A percentile compares a stretch with the other conserved stretches of the same genome.
These are phyloP conservation scores for Takakia lepidozioides DNA, from an alignment of 225 moss, liverwort and hornwort genomes.

Conservation along the genomic window DNA sequence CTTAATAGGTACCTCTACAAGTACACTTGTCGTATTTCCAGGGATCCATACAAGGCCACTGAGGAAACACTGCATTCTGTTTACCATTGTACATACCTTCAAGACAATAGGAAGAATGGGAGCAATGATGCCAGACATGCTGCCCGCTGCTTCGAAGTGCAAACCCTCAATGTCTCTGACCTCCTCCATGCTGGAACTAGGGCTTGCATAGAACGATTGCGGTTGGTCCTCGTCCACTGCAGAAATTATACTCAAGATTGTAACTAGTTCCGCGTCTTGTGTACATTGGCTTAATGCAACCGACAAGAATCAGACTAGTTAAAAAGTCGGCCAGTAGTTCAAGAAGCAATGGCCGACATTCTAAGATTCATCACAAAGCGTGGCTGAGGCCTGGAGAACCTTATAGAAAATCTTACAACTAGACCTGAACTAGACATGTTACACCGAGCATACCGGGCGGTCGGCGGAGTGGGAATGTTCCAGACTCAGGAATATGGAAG, in stretches of 20 bases:
- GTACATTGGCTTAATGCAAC: neutral
- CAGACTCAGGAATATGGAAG: constrained; percentile 42
- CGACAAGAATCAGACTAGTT: neutral
- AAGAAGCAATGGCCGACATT: neutral
- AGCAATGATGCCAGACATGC: constrained; percentile 4
- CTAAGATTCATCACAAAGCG: too few relatives aligned
- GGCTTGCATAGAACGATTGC: constrained; percentile 11
- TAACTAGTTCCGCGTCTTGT: too few relatives aligned
- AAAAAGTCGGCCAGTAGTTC: neutral
- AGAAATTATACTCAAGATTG: constrained; percentile 20
- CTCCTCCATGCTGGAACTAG: constrained; percentile 26
- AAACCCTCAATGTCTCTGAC: constrained; percentile 43
- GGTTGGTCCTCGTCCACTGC: constrained; percentile 22
- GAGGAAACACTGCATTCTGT: too few relatives aligned
- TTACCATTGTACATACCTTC: too few relatives aligned
- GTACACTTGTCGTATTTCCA: too few relatives aligned
- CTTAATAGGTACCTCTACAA: too few relatives aligned
- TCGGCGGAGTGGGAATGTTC: constrained; percentile 24
- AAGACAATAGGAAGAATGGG: constrained; percentile 30
- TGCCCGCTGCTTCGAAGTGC: constrained; percentile 22
- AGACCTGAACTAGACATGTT: too few relatives aligned
- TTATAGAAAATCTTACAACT: too few relatives aligned
- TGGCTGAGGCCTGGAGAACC: neutral
- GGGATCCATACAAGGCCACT: too few relatives aligned
- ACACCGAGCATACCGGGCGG: constrained; percentile 42